Percentiles rank a stretch among this genome's conserved stretches.
phyloP scores from a whole-genome alignment of 192 early-diverging fungal genomes.

The Funneliformis geosporum region DNA sequence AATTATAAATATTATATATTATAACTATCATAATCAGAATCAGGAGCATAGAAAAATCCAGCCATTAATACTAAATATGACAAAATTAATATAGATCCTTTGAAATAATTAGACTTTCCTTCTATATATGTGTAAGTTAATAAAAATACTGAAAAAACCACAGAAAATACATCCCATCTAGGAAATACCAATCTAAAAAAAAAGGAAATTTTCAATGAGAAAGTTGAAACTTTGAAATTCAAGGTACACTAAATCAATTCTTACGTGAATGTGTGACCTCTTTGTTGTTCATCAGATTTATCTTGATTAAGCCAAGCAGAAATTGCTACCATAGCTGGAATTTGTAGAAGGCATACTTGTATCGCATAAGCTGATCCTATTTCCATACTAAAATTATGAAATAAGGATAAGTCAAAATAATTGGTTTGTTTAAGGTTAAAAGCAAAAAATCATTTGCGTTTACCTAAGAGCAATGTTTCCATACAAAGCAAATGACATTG shows the following conservation, averaged over 20 bases:
- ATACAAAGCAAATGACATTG: conserved; percentile 91
- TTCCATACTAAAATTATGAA: conserved; percentile 60
- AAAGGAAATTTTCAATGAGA: background rate
- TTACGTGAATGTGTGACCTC: conserved; percentile 13
- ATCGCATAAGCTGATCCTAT: conserved; percentile 95
- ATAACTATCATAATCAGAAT: background rate
- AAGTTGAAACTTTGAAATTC: background rate
- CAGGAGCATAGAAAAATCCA: conserved; percentile 70
- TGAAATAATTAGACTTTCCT: conserved; percentile 97
- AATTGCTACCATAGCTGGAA: conserved; percentile 91
- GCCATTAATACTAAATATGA: conserved; percentile 82
- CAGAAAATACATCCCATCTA: conserved; percentile 47
- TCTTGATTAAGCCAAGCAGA: conserved; percentile 48
- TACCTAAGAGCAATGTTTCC: conserved; percentile 74
- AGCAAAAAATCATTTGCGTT: background rate
- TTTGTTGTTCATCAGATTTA: background rate
- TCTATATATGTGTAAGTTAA: conserved; percentile 94
- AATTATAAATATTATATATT: too few species aligned
- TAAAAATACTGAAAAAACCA: conserved; percentile 62
- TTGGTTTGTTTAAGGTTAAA: background rate
- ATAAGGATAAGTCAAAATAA: background rate
- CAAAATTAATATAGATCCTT: conserved; percentile 85
- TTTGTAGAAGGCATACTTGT: conserved; percentile 93
- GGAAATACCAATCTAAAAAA: conserved; percentile 43
- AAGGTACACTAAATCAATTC: background rate